Conservation (phyloP, 2,329 filamentous ascomycete genomes). For the Dothiorella sarmentorum region DNA sequence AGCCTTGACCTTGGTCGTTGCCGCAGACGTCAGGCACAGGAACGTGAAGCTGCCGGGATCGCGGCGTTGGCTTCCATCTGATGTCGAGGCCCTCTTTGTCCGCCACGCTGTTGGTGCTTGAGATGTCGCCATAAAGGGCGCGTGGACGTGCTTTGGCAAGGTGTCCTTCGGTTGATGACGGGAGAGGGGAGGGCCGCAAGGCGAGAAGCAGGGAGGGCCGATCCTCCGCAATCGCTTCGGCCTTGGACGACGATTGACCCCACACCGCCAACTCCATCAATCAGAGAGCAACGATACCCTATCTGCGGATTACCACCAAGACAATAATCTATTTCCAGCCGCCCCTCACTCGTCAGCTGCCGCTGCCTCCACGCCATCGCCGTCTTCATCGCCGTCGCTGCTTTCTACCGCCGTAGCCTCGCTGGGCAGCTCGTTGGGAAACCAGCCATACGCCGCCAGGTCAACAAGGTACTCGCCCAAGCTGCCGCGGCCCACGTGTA, state of each 20-base stretch:
- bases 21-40: slow-evolving; percentile 10
- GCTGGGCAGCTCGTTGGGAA: slow-evolving; percentile 49
- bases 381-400: slow-evolving; percentile 29
- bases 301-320: neutral
- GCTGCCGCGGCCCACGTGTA: slow-evolving; percentile 43
- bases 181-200: neutral
- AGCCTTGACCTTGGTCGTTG: slow-evolving; percentile 6
- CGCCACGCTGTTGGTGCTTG: neutral
- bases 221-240: slow-evolving; percentile 18
- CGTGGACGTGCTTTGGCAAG: slow-evolving; percentile 4
- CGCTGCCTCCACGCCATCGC: neutral
- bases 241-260: neutral
- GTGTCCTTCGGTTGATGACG: slow-evolving; percentile 12
- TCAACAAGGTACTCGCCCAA: slow-evolving; percentile 50
- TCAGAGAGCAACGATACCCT: neutral
- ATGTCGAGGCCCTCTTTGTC: neutral
- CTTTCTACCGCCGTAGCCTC: slow-evolving; percentile 40
- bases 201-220: slow-evolving; percentile 2
- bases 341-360: slow-evolving; percentile 6
- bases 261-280: neutral
- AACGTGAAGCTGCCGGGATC: slow-evolving; percentile 5
- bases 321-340: neutral
- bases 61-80: neutral
- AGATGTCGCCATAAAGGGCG: neutral
- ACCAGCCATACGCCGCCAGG: slow-evolving; percentile 48